Conservation (phyloP, 1,284 basidiomycete genomes). For the Ganoderma lingzhi region DNA sequence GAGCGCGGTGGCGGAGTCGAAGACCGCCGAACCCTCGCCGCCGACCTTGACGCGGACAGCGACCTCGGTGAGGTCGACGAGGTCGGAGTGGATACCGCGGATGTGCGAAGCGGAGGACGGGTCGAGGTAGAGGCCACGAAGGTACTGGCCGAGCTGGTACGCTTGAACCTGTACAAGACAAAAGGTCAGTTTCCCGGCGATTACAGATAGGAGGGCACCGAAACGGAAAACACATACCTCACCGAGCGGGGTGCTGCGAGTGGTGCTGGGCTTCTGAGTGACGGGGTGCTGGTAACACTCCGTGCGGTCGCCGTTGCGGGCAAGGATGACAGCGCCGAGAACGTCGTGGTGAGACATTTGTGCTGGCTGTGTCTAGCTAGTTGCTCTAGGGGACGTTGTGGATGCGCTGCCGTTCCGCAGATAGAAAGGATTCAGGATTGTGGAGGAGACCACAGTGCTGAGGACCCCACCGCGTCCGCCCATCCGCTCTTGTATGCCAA, state of each 20-base stretch:
- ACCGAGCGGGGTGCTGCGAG: constrained; percentile 85
- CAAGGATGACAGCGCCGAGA: constrained; percentile 83
- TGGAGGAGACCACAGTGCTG: constrained; percentile 25
- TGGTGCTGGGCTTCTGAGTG: constrained; percentile 74
- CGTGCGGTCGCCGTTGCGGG: constrained; percentile 84
- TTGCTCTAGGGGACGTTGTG: not conserved
- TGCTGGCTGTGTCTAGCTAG: constrained; percentile 12
- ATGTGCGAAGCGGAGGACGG: constrained; percentile 72
- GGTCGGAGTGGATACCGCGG: constrained; percentile 67
- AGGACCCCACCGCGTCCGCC: not conserved
- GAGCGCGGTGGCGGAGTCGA: constrained; percentile 81
- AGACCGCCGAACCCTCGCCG: constrained; percentile 84
- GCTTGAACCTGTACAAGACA: constrained; percentile 65
- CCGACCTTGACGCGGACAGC: constrained; percentile 84
- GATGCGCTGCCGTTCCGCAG: not conserved
- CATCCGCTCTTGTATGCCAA: constrained; percentile 16
- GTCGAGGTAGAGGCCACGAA: constrained; percentile 77
- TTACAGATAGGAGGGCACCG: no score
- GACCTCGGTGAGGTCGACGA: constrained; percentile 76
- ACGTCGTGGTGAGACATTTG: constrained; percentile 66
- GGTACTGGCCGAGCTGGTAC: constrained; percentile 70
- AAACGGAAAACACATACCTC: constrained; percentile 55
- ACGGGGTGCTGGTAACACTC: constrained; percentile 76
- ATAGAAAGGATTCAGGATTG: not conserved
- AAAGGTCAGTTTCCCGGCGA: not conserved